These are phyloP conservation scores for Nakazawaea wickerhamii DNA, from an alignment of 805 yeast genomes.

Conservation along the genomic window DNA sequence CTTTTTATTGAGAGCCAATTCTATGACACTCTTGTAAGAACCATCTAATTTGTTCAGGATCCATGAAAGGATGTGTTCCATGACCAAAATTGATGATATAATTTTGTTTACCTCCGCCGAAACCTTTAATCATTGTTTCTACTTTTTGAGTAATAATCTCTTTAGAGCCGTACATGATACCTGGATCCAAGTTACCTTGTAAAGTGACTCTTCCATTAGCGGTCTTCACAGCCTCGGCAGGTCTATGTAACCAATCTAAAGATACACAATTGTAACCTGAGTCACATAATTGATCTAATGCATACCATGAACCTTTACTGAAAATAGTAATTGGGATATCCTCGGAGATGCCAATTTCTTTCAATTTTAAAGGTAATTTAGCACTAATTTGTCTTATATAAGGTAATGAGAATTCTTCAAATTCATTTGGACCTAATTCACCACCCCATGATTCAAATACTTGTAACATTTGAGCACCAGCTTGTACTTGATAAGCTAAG, in stretches of 20 bases:
- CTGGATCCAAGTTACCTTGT: constrained; percentile 97
- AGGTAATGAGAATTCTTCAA: constrained; percentile 83
- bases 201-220: constrained; percentile 72
- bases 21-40: constrained; percentile 87
- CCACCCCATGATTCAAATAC: constrained; percentile 99
- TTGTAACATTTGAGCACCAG: constrained; percentile 98
- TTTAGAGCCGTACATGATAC: constrained; percentile 84
- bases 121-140: constrained; percentile 81
- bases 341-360: constrained; percentile 66
- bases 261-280: constrained; percentile 86
- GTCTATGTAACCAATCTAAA: constrained; percentile 86
- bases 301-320: constrained; percentile 97
- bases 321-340: constrained; percentile 83
- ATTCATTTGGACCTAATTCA: constrained; percentile 87
- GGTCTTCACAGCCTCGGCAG: constrained; percentile 74
- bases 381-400: constrained; percentile 72
- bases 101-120: constrained; percentile 89
- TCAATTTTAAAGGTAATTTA: constrained; percentile 61
- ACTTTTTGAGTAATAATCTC: constrained; percentile 78
- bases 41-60: constrained; percentile 80
- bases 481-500: constrained; percentile 88
- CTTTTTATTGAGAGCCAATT: constrained; percentile 52
- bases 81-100: constrained; percentile 96
- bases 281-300: constrained; percentile 76
- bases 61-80: constrained; percentile 97